Evolutionary conservation across 805 yeast species (phyloP), one percentile per base, ranked within the genome.

Genomic region (Starmerella floricola): DNA sequence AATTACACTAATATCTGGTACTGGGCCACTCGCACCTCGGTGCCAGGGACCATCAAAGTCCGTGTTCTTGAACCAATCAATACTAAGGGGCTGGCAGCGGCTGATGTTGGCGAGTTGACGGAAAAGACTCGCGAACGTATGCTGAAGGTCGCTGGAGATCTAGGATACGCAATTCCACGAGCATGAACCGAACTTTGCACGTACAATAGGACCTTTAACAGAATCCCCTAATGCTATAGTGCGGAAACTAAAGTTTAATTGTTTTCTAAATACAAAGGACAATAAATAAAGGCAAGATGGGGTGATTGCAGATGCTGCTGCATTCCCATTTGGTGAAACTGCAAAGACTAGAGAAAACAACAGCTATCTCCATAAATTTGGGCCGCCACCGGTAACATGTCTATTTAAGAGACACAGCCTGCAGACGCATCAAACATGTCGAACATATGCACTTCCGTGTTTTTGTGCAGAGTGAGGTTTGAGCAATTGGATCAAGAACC

Each of bases 41-140:
- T 78, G 53, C 49, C 50, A 8, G 98, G 98, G 41, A 76, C 74
- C 39, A 82, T 91, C 53, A 67, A 68, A 34, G 73, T 87, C 44
- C 79, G 75, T 52, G 94, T 91, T 8, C 68, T 91, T 48, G 80
- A 81, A 41, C 95, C 96, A 29, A 68, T 88, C 45, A 58, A 73
- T 10, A 85, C 96, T 8, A 72, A 68, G 17, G 78, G 78, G 18
- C 59, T 84, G 54, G 73, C 79, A 16, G 71, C 76, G 40, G 87
- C 78, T 13, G 85, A 85, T 47, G 80, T 91, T 34, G 66, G 73
- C 40, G 69, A 60, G 3, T 71, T 88, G 42, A 63, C 77, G 31
- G 69, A 67, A 16, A 60, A 67, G n/a, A 70, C 78, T 8, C 68
- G 81, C 53, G 67, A 66, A 0, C 56, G 59, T 24, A 87, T 88